Conservation (phyloP, 2,329 filamentous ascomycete genomes). For the Colletotrichum euphorbiae region DNA sequence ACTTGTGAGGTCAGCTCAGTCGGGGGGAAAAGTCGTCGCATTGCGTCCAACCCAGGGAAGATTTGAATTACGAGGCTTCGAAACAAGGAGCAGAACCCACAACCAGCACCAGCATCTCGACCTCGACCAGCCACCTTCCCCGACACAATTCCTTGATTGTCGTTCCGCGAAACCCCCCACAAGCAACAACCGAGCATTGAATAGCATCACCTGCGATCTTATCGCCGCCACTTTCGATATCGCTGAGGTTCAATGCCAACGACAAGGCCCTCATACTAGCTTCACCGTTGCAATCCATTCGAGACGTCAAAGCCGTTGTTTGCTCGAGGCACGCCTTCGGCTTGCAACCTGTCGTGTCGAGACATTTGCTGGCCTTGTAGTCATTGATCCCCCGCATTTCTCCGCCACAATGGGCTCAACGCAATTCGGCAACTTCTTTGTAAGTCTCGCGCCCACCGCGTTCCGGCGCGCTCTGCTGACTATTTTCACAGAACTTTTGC, state of each 20-base stretch:
- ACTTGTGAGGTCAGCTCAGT: background rate
- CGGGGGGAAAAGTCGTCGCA: conserved; percentile 19
- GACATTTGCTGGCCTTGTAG: background rate
- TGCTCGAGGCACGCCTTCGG: background rate
- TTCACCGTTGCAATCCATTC: background rate
- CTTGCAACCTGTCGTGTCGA: background rate
- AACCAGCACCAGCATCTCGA: conserved; percentile 9
- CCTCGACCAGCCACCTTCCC: background rate
- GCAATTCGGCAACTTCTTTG: conserved; percentile 71
- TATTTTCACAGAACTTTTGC: conserved; percentile 75
- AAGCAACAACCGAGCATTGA: no score
- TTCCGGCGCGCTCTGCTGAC: conserved; percentile 40
- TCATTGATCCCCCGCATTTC: conserved; percentile 4
- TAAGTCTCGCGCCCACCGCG: conserved; percentile 47
- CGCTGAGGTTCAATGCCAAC: no score
- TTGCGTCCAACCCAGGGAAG: conserved; percentile 4
- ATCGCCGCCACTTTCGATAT: background rate
- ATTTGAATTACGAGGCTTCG: conserved; percentile 12
- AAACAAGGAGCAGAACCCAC: conserved; percentile 26
- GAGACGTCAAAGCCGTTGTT: conserved; percentile 5
- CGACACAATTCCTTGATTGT: no score
- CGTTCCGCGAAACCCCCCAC: no score
- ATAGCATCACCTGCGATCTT: background rate
- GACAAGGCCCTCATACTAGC: background rate
- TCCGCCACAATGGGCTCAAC: conserved; percentile 66